Conservation (phyloP, 2,329 filamentous ascomycete genomes). For the Diplodia intermedia region DNA sequence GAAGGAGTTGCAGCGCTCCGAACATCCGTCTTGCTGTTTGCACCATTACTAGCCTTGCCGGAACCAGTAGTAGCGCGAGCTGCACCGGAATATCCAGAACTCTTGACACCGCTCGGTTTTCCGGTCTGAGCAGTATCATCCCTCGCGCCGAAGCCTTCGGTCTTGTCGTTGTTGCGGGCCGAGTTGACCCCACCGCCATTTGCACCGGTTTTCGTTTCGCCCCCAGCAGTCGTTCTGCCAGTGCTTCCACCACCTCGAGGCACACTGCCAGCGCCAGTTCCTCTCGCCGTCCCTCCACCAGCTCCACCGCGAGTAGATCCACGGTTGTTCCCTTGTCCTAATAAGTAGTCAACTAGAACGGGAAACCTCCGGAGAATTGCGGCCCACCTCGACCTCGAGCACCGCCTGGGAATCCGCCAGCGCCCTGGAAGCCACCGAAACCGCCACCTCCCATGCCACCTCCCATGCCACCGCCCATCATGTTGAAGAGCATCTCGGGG, state of each 20-base stretch:
- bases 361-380: conserved; percentile 23
- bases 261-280: conserved; percentile 4
- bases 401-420: conserved; percentile 15
- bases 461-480: conserved; percentile 28
- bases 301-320: not conserved
- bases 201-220: conserved; percentile 1
- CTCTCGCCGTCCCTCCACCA: not conserved
- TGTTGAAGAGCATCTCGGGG: conserved; percentile 41
- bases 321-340: conserved; percentile 7
- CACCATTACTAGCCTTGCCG: conserved; percentile 1
- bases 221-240: conserved; percentile 4
- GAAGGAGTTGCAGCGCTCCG: not conserved
- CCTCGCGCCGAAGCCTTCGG: not conserved
- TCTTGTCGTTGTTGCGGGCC: not conserved
- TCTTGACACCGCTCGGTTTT: not conserved
- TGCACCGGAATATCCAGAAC: not conserved
- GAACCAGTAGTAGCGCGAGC: not conserved
- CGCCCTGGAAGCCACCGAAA: conserved; percentile 19
- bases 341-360: conserved; percentile 27
- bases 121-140: not conserved
- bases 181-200: not conserved
- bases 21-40: not conserved
- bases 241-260: conserved; percentile 24
- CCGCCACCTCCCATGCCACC: conserved; percentile 21
- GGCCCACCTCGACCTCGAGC: conserved; percentile 28